Base-by-base conservation (phyloP, 495 filamentous ascomycete species). In the Aspergillus campestris region DNA sequence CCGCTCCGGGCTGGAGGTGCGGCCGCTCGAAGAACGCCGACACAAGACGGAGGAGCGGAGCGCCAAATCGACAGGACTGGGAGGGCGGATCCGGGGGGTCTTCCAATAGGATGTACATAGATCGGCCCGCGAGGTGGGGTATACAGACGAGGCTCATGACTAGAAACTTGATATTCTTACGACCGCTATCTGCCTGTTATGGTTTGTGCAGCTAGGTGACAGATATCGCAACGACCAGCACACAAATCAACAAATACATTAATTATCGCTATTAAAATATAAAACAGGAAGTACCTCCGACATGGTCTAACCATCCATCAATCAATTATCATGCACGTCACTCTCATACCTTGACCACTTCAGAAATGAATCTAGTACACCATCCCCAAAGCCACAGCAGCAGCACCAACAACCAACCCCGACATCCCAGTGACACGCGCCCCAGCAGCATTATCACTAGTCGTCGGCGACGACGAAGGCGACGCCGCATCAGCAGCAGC, bases 1-100 rank as follows among this genome's bases (percentile, higher is more conserved):
- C 6, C 71, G 77, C 8, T 84, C 88, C 0, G 87, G 86, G 7
- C 65, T 96, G 14, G 86, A 92, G 45, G 73, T 95, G 8, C 75
- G 74, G 47, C 60, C 45, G 13, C 33, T 53, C 18, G 54, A 57
- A 34, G 46, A 42, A 33, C 42, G 34, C 3, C 34, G 13, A 47
- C 42, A 35, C 13, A 38, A 14, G 10, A 40, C 31, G 9, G 48
- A 55, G 29, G 48, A 46, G 15, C 42, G 45, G 14, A 34, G 35
- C 31, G 31, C 37, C 31, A 48, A 40, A 39, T 43, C 33, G 32
- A 40, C 27, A 36, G 42, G 7, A 12, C 39, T 31, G 39, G 46
- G 28, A 38, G 55, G 34, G 30, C 46, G 49, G 9, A 44, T 24
- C 3, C n/a, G 49, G 30, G 44, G 53, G 7, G 42, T 56, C 40